Evolutionary conservation across 75 land plant genomes (phyloP).

Genomic region (Picea glauca): DNA sequence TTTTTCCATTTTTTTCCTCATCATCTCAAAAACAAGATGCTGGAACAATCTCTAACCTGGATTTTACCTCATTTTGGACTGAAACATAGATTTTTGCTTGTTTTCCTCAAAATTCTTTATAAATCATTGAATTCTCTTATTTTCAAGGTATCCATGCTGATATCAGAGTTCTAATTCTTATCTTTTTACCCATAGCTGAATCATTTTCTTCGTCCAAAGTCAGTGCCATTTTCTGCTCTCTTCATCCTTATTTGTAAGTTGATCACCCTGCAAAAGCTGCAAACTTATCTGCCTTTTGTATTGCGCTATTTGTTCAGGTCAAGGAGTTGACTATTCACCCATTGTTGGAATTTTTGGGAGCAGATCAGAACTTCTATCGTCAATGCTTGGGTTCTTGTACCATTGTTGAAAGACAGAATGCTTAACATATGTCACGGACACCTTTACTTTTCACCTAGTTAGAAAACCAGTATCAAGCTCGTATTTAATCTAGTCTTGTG

Average conservation of each 20-base stretch:
- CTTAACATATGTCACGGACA: neutral
- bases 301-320: conserved; percentile 7
- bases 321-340: conserved; percentile 6
- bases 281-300: neutral
- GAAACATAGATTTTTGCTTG: neutral
- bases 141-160: neutral
- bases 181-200: neutral
- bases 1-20: neutral
- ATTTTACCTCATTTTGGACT: neutral
- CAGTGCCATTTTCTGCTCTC: neutral
- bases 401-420: conserved; percentile 12
- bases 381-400: conserved; percentile 10
- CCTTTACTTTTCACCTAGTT: neutral
- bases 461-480: neutral
- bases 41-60: neutral
- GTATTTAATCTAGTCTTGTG: neutral
- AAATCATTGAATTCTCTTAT: neutral
- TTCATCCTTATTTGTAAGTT: neutral
- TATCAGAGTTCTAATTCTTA: neutral
- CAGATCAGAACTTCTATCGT: conserved; percentile 4
- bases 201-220: neutral
- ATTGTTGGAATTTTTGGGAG: conserved; percentile 1
- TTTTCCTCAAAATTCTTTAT: neutral
- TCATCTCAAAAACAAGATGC: neutral
- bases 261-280: neutral